Conservation (phyloP, 305 asterid genomes). For the Andrographis paniculata region DNA sequence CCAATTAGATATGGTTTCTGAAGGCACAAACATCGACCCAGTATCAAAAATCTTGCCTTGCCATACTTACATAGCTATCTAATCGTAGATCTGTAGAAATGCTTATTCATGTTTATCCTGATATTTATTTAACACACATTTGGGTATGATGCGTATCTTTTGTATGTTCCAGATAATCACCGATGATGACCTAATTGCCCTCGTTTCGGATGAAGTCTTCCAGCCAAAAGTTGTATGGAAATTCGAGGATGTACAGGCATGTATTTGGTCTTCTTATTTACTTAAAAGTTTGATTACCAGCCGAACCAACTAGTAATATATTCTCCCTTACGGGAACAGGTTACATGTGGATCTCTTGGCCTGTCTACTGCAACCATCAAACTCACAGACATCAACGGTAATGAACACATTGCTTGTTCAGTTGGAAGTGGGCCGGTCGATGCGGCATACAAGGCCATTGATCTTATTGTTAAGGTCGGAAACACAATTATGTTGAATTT, state of each 20-base stretch:
- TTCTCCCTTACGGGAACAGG: constrained; percentile 36
- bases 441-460: constrained; percentile 94
- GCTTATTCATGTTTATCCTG: too few relatives aligned
- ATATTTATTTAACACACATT: too few relatives aligned
- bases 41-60: too few relatives aligned
- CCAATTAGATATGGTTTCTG: too few relatives aligned
- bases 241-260: constrained; percentile 76
- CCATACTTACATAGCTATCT: too few relatives aligned
- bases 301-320: constrained; percentile 10
- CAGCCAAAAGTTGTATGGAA: constrained; percentile 84
- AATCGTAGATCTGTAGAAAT: too few relatives aligned
- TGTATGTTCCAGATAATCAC: constrained; percentile 47
- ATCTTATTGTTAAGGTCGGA: constrained; percentile 70
- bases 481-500: too few relatives aligned
- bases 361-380: constrained; percentile 78
- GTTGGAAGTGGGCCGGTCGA: constrained; percentile 97
- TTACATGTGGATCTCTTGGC: constrained; percentile 71
- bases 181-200: constrained; percentile 88
- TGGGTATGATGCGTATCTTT: too few relatives aligned
- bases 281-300: constrained; percentile 3
- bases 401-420: constrained; percentile 67
- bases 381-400: constrained; percentile 52
- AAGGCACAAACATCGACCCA: too few relatives aligned
- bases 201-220: constrained; percentile 83
- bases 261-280: constrained; percentile 15